These are phyloP conservation scores for Vararia minispora DNA, from an alignment of 768 basidiomycete species.

Conservation along the genomic window DNA sequence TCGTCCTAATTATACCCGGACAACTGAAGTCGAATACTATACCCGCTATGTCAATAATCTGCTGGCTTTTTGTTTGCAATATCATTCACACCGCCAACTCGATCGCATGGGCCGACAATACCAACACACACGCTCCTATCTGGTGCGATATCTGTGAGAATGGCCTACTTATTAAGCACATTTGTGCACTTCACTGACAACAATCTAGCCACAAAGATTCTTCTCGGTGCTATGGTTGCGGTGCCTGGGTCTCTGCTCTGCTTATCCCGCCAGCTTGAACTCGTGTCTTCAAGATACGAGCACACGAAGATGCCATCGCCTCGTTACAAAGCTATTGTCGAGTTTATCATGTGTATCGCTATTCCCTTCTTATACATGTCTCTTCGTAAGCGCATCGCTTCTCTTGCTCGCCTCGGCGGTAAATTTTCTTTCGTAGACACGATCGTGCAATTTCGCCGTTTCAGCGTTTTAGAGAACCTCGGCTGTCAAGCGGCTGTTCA, in stretches of 20 bases:
- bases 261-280: slow-evolving; percentile 11
- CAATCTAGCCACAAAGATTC: slow-evolving; percentile 11
- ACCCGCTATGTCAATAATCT: slow-evolving; percentile 12
- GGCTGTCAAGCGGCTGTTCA: slow-evolving; percentile 14
- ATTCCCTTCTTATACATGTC: slow-evolving; percentile 11
- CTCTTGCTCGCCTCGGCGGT: neutral
- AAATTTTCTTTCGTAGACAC: slow-evolving; percentile 7
- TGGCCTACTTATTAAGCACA: neutral
- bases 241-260: slow-evolving; percentile 12
- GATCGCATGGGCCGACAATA: slow-evolving; percentile 24
- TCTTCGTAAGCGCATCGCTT: slow-evolving; percentile 7
- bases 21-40: slow-evolving; percentile 8
- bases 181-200: neutral
- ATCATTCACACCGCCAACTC: slow-evolving; percentile 20
- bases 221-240: slow-evolving; percentile 13
- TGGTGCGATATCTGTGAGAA: slow-evolving; percentile 32
- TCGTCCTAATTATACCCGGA: slow-evolving; percentile 11
- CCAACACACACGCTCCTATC: slow-evolving; percentile 16
- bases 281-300: slow-evolving; percentile 2
- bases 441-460: slow-evolving; percentile 12
- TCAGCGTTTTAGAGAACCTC: slow-evolving; percentile 9
- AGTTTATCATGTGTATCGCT: slow-evolving; percentile 7
- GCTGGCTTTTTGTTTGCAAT: slow-evolving; percentile 16
- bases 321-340: slow-evolving; percentile 1
- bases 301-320: neutral